phyloP scores from a whole-genome alignment of 2,329 filamentous ascomycete species.

The Ceratocystis destructans region DNA sequence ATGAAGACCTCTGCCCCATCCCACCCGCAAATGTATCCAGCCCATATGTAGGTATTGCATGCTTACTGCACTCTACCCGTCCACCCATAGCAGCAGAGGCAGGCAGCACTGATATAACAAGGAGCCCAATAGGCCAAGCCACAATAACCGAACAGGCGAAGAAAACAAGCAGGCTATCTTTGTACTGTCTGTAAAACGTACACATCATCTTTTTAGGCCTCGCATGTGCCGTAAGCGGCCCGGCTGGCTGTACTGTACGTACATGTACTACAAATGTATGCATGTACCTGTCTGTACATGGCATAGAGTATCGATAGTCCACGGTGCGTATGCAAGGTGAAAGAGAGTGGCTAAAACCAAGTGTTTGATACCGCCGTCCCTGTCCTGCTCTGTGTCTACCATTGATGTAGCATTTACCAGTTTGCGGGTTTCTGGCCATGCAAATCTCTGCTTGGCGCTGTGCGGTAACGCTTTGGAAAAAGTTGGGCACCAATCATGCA shows the following conservation, averaged over 20 bases:
- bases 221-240: background rate
- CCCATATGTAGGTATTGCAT: too few relatives aligned
- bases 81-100: too few relatives aligned
- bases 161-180: background rate
- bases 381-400: background rate
- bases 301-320: background rate
- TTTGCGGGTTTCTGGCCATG: background rate
- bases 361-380: background rate
- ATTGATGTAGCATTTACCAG: background rate
- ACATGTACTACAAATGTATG: background rate
- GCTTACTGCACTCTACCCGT: too few relatives aligned
- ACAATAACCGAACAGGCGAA: background rate
- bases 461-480: background rate
- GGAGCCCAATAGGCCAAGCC: background rate
- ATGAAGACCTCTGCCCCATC: background rate
- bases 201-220: background rate
- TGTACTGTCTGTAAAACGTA: background rate
- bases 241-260: too few relatives aligned
- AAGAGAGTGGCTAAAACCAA: background rate
- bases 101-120: too few relatives aligned
- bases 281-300: background rate
- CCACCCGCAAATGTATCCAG: background rate
- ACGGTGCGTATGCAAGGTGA: background rate
- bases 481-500: constrained; percentile 7
- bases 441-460: background rate